Evolutionary conservation across 768 basidiomycete genomes (phyloP), one percentile per base, ranked within the genome.

Genomic region (Cyclocybe cylindracea): DNA sequence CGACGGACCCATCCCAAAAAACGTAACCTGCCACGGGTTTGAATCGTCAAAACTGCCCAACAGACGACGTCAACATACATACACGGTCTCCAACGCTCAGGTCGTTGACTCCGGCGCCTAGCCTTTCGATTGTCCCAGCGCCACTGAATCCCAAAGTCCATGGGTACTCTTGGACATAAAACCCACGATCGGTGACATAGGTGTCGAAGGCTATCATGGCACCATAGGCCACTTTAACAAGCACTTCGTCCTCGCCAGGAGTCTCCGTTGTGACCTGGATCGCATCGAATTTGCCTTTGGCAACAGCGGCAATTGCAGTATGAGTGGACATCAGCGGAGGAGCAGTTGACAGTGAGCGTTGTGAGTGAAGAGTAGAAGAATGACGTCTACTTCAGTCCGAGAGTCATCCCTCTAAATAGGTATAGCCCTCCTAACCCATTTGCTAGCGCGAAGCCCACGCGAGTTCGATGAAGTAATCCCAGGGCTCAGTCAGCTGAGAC

Each of bases 81-180:
- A 75, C 78, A 49, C 66, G 57, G 53, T 79, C 78, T 7, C 76
- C 76, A 11, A 65, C 61, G 50, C 69, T 65, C 16, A 78, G 47
- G 42, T 60, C 64, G 4, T 57, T 46, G 4, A 78, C 70, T 10
- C 61, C 67, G 2, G 58, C 29, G 4, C 77, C 79, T 40, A 73
- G 52, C 39, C 70, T 61, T 2, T 54, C 64, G 2, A 80, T 68
- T 9, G 59, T 70, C 10, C 79, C 78, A 33, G 73, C 61, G 35
- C 62, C 67, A 51, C 65, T 72, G 51, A 72, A 64, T 2, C 78
- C 78, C 10, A 77, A 50, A 4, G 68, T 60, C 10, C 64, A 39
- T 6, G 78, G 78, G 50, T 70, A 74, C 3, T 63, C 59, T 2
- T 53, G 42, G 7, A 72, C 62, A 14, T 42, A 54, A 40, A 62